Evolutionary conservation across 371 early-diverging fungal genomes (phyloP).

Genomic region (Entomophthora muscae): DNA sequence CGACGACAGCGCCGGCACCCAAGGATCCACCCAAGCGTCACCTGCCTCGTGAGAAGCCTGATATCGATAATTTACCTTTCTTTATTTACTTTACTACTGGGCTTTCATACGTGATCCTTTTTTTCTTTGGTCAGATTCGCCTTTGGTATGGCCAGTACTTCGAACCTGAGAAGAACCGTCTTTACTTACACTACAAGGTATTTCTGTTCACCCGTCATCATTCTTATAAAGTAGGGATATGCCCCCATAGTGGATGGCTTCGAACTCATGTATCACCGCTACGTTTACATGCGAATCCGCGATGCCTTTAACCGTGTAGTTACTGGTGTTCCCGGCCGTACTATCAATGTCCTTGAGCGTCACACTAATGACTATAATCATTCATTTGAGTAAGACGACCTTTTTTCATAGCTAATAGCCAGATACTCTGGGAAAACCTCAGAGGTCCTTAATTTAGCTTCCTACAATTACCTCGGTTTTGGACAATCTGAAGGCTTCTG

Average conservation of each 20-base stretch:
- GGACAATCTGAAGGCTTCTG: slow-evolving; percentile 78
- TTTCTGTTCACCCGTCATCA: neutral
- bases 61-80: too few relatives aligned
- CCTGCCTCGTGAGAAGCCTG: too few relatives aligned
- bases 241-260: slow-evolving; percentile 87
- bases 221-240: slow-evolving; percentile 33
- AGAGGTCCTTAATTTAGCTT: slow-evolving; percentile 84
- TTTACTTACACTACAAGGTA: slow-evolving; percentile 1
- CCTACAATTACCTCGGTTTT: slow-evolving; percentile 99
- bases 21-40: too few relatives aligned
- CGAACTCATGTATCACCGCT: slow-evolving; percentile 93
- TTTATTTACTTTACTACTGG: slow-evolving; percentile 78
- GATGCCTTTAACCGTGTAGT: slow-evolving; percentile 98
- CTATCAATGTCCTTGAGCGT: slow-evolving; percentile 74
- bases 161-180: neutral
- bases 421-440: slow-evolving; percentile 61
- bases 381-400: slow-evolving; percentile 37
- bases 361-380: slow-evolving; percentile 63
- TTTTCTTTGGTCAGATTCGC: slow-evolving; percentile 80
- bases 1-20: too few relatives aligned
- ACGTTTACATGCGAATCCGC: slow-evolving; percentile 83
- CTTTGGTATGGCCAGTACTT: slow-evolving; percentile 73
- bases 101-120: slow-evolving; percentile 84
- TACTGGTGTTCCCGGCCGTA: slow-evolving; percentile 85
- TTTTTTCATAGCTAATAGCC: slow-evolving; percentile 2